Evolutionary conservation across 1,139 yeast genomes (phyloP).

Genomic region (Candida albicans): DNA sequence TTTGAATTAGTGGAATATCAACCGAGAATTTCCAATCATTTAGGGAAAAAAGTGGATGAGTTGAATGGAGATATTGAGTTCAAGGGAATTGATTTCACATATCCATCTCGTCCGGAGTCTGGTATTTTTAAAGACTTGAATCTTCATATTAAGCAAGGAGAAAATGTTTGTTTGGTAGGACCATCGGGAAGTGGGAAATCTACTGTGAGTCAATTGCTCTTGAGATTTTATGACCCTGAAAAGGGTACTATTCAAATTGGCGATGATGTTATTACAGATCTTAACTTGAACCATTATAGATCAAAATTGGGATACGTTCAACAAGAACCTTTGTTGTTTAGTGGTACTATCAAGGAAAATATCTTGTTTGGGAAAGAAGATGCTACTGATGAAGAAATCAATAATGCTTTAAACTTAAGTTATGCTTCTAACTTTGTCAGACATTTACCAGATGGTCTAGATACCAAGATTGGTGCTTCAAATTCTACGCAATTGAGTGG

Average conservation of each 20-base stretch:
- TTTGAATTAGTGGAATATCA: slow-evolving; percentile 82
- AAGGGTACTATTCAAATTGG: slow-evolving; percentile 68
- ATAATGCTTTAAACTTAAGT: slow-evolving; percentile 73
- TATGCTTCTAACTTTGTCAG: slow-evolving; percentile 73
- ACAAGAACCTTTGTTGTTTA: slow-evolving; percentile 91
- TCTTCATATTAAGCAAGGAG: slow-evolving; percentile 73
- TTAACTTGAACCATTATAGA: slow-evolving; percentile 74
- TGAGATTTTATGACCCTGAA: slow-evolving; percentile 79
- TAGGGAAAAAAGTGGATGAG: slow-evolving; percentile 49
- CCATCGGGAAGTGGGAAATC: slow-evolving; percentile 97
- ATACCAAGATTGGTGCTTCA: slow-evolving; percentile 78
- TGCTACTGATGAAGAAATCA: slow-evolving; percentile 58
- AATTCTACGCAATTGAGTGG: slow-evolving; percentile 66
- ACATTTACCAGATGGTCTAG: slow-evolving; percentile 78
- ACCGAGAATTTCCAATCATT: slow-evolving; percentile 64
- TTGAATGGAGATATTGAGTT: slow-evolving; percentile 54
- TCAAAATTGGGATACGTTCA: slow-evolving; percentile 82
- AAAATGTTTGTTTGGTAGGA: slow-evolving; percentile 91
- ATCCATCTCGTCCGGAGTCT: slow-evolving; percentile 84
- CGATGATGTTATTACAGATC: slow-evolving; percentile 62
- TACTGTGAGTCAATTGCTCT: slow-evolving; percentile 75
- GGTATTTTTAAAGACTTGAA: slow-evolving; percentile 64
- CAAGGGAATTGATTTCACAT: slow-evolving; percentile 66
- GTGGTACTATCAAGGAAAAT: slow-evolving; percentile 86
- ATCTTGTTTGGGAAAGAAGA: slow-evolving; percentile 66